Evolutionary conservation across 148 eudicot genomes (phyloP), one percentile per base, ranked within the genome.

Genomic region (Selenicereus undatus): DNA sequence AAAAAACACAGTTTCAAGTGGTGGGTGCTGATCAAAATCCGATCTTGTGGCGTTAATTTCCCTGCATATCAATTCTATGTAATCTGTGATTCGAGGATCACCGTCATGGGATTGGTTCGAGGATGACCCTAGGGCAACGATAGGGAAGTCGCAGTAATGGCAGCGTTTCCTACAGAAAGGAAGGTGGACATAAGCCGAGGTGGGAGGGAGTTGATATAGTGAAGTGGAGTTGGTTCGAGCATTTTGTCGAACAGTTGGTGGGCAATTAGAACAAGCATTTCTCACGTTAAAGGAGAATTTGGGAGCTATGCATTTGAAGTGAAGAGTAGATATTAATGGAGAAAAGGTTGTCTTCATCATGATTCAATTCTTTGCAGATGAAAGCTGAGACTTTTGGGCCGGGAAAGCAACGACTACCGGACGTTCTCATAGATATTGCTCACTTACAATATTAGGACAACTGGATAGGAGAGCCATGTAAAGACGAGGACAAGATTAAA

Each of bases 111-210:
- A 68, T 22, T 75, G 79, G 36, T 86, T 76, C 22, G 83, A 26
- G 4, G 90, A 86, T 16, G 91, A 89, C 22, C 99, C 99, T 18
- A 95, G 90, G 27, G 99, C 99, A 14, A 95, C 87, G 35, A 95
- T 91, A 45, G 99, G 93, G 79, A 95, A 95, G 76, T 95, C 97
- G 27, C 99, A 95, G 87, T 93, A 95, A 86, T 95, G 93, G 85
- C 99, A 95, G 79, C 99, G 97, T 77, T 93, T 93, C 8, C 99
- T 89, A 74, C 99, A 95, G 91, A 95, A 95, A 11, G 99, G 99
- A 76, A 95, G 97, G 88, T 95, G 99, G 36, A 95, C 50, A 80
- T 95, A 95, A 72, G 96, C 97, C 29, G 99, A 93, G 77, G 93
- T 84, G 18, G 99, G 97, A 80, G 91, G 93, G 75, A 80, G 88